These are phyloP conservation scores for Ceratobasidium sp. DNA, from an alignment of 1,284 basidiomycete genomes.

Conservation along the genomic window DNA sequence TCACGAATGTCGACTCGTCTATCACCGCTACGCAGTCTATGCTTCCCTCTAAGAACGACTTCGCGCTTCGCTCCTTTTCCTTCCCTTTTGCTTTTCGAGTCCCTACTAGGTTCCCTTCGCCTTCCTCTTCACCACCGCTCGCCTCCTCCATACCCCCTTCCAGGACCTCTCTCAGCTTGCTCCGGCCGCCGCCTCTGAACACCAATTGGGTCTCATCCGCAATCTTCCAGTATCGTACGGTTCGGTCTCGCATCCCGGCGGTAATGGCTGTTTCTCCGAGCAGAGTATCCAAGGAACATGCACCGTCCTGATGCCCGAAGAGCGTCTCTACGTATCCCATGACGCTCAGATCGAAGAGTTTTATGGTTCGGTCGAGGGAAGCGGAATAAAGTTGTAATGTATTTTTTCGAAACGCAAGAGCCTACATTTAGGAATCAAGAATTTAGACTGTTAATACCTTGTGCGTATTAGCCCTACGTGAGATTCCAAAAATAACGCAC, in stretches of 20 bases:
- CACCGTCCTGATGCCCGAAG: constrained; percentile 96
- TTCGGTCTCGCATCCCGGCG: constrained; percentile 91
- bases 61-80: constrained; percentile 60
- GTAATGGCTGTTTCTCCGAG: constrained; percentile 88
- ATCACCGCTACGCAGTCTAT: constrained; percentile 95
- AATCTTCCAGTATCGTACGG: constrained; percentile 96
- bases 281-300: constrained; percentile 83
- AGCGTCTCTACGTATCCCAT: constrained; percentile 96
- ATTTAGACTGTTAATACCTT: neutral
- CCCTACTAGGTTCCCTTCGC: constrained; percentile 57
- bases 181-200: constrained; percentile 91
- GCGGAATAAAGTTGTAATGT: constrained; percentile 88
- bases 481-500: constrained; percentile 63
- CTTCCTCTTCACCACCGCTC: constrained; percentile 63
- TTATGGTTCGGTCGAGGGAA: constrained; percentile 92
- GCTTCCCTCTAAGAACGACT: constrained; percentile 85
- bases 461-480: constrained; percentile 25
- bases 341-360: constrained; percentile 87
- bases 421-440: constrained; percentile 60
- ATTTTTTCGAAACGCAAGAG: constrained; percentile 85
- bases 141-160: constrained; percentile 81
- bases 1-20: constrained; percentile 93
- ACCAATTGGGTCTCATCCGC: constrained; percentile 96
- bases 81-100: constrained; percentile 57
- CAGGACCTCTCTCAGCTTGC: constrained; percentile 80